Evolutionary conservation across 257 asterid genomes (phyloP), one percentile per base, ranked within the genome.

Genomic region (Gentiana straminea): DNA sequence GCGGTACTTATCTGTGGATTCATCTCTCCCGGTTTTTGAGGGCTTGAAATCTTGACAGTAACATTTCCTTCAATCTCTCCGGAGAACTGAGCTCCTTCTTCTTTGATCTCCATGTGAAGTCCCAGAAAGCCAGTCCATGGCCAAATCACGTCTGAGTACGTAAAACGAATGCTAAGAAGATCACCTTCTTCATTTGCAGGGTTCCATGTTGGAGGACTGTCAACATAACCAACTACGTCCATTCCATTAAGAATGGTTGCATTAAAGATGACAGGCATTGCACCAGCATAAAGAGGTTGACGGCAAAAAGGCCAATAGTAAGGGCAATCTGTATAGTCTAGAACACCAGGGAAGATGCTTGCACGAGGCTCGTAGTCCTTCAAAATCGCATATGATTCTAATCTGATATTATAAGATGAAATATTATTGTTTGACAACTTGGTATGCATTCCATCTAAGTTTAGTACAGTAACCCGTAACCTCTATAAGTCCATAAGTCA

Each of bases 261-360:
- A 50, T 92, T 92, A 58, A 92, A 92, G 59, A 92, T 85, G 62
- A 92, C 91, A 33, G 98, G 98, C 97, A 92, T 88, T 55, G 98
- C 95, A 77, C 95, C 95, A 24, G 95, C 93, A 68, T 85, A 92
- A 54, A 92, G 79, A 1, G 98, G 97, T 72, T 92, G 98, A 64
- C 93, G 93, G 77, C 98, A 92, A 73, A 88, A 92, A 57, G 97
- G 98, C 98, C 98, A 92, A 33, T 95, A 85, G 71, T 92, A 92
- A 60, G 98, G 98, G 77, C 97, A 92, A 72, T 92, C 98, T 57
- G 66, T 76, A 67, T 83, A 83, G 72, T 92, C 89, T 60, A 92
- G 91, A 72, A 74, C 78, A 61, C 93, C 66, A n/a, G 98, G 98
- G 73, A 88, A 92, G 73, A 92, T 83, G 86, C 97, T 92, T 71